These are phyloP conservation scores for Ensete glaucum DNA, from an alignment of 176 grass and related monocot genomes.

Conservation along the genomic window DNA sequence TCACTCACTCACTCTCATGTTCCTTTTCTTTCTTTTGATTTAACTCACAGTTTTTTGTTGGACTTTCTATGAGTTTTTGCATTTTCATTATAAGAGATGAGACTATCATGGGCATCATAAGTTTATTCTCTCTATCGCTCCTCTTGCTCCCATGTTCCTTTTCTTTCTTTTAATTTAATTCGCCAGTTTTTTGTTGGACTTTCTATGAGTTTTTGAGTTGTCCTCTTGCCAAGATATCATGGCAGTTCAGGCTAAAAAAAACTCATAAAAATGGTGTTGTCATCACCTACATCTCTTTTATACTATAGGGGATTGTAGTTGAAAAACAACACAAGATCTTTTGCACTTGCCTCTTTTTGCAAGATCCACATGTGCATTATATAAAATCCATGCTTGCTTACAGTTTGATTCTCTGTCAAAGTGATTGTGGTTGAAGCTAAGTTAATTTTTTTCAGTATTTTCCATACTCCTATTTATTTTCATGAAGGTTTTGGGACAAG, in stretches of 20 bases:
- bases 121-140: not conserved
- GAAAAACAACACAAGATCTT: slow-evolving; percentile 5
- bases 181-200: no score
- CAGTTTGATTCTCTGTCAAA: no score
- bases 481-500: no score
- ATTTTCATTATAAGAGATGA: not conserved
- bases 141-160: not conserved
- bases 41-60: not conserved
- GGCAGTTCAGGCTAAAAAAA: slow-evolving; percentile 17
- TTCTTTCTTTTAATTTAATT: not conserved
- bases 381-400: no score
- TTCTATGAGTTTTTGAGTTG: slow-evolving; percentile 10
- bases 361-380: no score
- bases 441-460: no score
- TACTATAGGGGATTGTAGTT: not conserved
- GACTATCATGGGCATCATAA: no score
- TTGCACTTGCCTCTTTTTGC: no score
- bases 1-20: no score
- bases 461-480: no score
- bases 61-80: not conserved
- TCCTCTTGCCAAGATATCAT: slow-evolving; percentile 16
- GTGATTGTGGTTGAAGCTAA: no score
- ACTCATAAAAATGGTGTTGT: slow-evolving; percentile 28
- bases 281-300: slow-evolving; percentile 21
- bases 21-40: not conserved